These are phyloP conservation scores for Lactarius akahatsu DNA, from an alignment of 768 basidiomycete genomes.

Conservation along the genomic window DNA sequence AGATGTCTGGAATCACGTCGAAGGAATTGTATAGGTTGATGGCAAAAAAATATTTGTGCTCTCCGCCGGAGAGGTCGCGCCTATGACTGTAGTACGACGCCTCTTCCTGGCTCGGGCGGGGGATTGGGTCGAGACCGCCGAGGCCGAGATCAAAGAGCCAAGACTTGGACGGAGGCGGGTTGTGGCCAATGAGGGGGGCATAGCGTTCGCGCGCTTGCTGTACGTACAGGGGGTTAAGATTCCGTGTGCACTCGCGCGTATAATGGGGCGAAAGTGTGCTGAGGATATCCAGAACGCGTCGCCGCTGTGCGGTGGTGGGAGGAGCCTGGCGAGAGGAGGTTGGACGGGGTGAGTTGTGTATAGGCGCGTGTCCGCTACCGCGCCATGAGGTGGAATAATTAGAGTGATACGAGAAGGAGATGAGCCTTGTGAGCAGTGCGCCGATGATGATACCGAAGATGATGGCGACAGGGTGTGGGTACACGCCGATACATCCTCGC, in stretches of 20 bases:
- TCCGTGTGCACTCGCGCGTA: conserved; percentile 87
- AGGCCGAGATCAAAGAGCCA: conserved; percentile 62
- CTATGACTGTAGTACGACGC: conserved; percentile 37
- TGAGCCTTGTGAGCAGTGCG: conserved; percentile 44
- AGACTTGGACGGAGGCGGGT: conserved; percentile 52
- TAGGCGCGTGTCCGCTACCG: conserved; percentile 48
- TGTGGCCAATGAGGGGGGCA: conserved; percentile 76
- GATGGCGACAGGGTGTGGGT: conserved; percentile 55
- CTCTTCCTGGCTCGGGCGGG: conserved; percentile 44
- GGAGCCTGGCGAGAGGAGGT: conserved; percentile 56
- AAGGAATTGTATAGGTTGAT: conserved; percentile 99
- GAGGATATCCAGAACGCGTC: conserved; percentile 81
- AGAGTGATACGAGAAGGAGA: conserved; percentile 15
- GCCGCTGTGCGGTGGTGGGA: conserved; percentile 82
- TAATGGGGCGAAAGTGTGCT: conserved; percentile 88
- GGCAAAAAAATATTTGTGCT: conserved; percentile 99
- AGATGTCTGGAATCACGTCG: conserved; percentile 96
- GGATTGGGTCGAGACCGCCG: conserved; percentile 30
- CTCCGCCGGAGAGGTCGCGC: conserved; percentile 44
- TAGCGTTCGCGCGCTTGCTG: conserved; percentile 88
- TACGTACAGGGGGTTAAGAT: conserved; percentile 79
- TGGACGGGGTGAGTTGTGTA: conserved; percentile 46
- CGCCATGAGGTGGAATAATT: conserved; percentile 50
- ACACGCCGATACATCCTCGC: conserved; percentile 31
- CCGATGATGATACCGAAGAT: conserved; percentile 63